Base-by-base conservation (phyloP, 2,329 filamentous ascomycete species). In the Claviceps humidiphila region DNA sequence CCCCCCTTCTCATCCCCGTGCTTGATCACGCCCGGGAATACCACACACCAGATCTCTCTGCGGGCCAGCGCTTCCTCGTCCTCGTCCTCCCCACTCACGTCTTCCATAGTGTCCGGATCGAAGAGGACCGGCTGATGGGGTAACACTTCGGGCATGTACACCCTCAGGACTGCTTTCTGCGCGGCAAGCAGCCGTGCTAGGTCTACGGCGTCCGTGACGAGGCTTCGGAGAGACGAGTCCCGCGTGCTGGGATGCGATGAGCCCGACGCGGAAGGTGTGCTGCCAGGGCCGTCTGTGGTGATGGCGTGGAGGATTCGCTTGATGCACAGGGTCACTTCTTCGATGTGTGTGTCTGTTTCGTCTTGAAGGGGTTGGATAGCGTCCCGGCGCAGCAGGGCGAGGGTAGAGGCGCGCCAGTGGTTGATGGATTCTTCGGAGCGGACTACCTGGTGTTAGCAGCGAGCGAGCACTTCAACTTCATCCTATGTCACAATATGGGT, bases 391-490 rank as follows among this genome's bases (percentile, higher is more conserved):
- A 85, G 64, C 44, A 82, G 71, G 26, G 77, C 72, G 42, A 85
- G 71, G 1, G 82, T 85, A n/a, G 74, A 71, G 5, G 81, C 78
- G 41, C 82, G 78, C 82, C 82, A 85, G 60, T 81, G 77, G 61
- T 84, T 84, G 55, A 82, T 72, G 34, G 74, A 69, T 55, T 78
- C 74, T 46, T 70, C 68, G 5, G 76, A 71, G 48, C 68, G 71
- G 68, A 64, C 61, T 51, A 14, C 30, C 30, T 11, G 30, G 9
- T 11, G 30, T 34, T 34, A 34, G 30, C 30, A 34, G 30, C 30
- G 8, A 11, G 30, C 9, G 30, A 34, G 9, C 9, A 34, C 3
- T 11, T 34, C 9, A 34, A 4, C 30, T 34, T 34, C 30, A 34
- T 11, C 30, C 9, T 34, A 9, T 34, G 9, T 11, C 30, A 34